Evolutionary conservation across 2,329 filamentous ascomycete species (phyloP).

Genomic region (Diaporthe sp.): DNA sequence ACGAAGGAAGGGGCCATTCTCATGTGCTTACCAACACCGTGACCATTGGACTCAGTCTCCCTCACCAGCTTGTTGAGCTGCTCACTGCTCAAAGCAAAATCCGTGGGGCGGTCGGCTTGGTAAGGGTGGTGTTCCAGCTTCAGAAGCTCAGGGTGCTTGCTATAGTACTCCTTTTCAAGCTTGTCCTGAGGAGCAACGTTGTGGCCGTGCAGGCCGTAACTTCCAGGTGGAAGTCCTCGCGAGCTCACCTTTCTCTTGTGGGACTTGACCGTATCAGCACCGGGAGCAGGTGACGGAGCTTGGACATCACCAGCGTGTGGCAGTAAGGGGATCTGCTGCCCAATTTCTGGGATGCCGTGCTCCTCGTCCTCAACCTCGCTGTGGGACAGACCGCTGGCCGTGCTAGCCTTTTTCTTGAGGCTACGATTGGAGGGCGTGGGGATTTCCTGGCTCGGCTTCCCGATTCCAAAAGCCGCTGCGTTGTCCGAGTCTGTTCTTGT

Average conservation of each 20-base stretch:
- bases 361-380: constrained; percentile 76
- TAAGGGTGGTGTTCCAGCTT: constrained; percentile 78
- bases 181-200: constrained; percentile 81
- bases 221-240: constrained; percentile 82
- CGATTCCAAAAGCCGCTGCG: constrained; percentile 87
- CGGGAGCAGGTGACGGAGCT: constrained; percentile 85
- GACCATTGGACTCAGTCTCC: constrained; percentile 71
- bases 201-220: constrained; percentile 93
- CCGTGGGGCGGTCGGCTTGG: constrained; percentile 69
- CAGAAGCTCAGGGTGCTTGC: constrained; percentile 87
- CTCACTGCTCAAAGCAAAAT: constrained; percentile 89
- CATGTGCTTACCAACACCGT: constrained; percentile 62
- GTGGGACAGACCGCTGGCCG: constrained; percentile 63
- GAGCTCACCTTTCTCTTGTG: constrained; percentile 81
- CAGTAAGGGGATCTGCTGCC: constrained; percentile 93
- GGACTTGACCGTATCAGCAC: constrained; percentile 56
- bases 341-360: constrained; percentile 92
- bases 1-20: not conserved
- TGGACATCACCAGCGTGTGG: constrained; percentile 94
- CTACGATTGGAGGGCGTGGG: constrained; percentile 61
- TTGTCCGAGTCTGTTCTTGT: constrained; percentile 92
- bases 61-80: constrained; percentile 92
- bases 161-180: constrained; percentile 92
- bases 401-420: constrained; percentile 75
- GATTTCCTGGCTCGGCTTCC: constrained; percentile 72